phyloP scores from a whole-genome alignment of 2,329 filamentous ascomycete species.

The Fusarium siculi region DNA sequence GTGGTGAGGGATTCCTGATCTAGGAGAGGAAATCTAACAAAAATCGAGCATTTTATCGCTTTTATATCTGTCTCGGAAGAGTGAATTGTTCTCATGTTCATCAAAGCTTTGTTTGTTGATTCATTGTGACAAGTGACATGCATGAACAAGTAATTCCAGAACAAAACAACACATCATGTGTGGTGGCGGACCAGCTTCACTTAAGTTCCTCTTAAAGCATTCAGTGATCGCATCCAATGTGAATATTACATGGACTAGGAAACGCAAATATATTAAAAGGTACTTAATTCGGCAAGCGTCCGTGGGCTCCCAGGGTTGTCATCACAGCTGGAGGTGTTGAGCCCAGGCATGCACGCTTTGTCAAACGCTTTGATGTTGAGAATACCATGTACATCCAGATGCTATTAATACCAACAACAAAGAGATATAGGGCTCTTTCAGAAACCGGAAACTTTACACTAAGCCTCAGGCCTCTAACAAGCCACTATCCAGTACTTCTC shows the following conservation, averaged over 20 bases:
- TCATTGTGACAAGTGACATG: background rate
- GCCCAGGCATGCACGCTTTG: background rate
- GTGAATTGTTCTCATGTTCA: background rate
- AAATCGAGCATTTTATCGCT: background rate
- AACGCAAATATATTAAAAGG: background rate
- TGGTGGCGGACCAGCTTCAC: background rate
- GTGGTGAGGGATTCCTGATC: background rate
- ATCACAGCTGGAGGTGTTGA: background rate
- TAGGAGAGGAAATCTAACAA: background rate
- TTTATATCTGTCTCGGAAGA: constrained; percentile 11
- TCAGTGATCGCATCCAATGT: background rate
- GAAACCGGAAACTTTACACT: background rate
- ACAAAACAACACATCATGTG: background rate
- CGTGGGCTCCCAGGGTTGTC: background rate
- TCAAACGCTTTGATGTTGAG: background rate
- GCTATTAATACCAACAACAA: background rate
- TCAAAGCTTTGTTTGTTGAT: background rate
- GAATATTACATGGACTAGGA: background rate
- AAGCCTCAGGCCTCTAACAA: constrained; percentile 32
- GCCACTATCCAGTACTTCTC: constrained; percentile 52
- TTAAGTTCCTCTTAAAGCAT: background rate
- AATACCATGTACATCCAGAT: background rate
- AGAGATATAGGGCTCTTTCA: background rate
- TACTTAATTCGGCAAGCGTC: background rate
- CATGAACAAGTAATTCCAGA: constrained; percentile 10